These are phyloP conservation scores for Phaeoacremonium minimum DNA, from an alignment of 2,329 filamentous ascomycete genomes.

Conservation along the genomic window DNA sequence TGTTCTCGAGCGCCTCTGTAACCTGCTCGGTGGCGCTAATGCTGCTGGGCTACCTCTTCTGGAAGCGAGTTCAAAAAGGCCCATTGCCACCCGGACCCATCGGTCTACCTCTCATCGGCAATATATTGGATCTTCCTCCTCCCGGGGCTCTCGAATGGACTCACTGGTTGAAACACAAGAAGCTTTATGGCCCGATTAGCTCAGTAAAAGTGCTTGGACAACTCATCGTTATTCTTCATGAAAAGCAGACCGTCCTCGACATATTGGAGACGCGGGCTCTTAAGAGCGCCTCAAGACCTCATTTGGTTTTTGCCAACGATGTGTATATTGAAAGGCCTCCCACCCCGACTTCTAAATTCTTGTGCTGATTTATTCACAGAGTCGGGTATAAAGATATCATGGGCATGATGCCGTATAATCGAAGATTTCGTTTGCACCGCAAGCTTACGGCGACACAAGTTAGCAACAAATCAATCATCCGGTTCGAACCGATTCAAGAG, in stretches of 20 bases:
- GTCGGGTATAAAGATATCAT: constrained; percentile 1
- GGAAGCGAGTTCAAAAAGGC: too few relatives aligned
- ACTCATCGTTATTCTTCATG: constrained; percentile 34
- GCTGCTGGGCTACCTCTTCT: too few relatives aligned
- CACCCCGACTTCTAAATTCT: too few relatives aligned
- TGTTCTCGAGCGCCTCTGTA: too few relatives aligned
- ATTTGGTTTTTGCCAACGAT: constrained; percentile 4
- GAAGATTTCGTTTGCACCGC: not conserved
- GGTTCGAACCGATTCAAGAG: not conserved
- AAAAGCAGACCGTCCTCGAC: constrained; percentile 11
- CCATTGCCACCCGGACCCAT: too few relatives aligned
- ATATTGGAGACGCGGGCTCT: constrained; percentile 2
- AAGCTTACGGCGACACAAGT: constrained; percentile 3
- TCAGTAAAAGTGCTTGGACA: constrained; percentile 33
- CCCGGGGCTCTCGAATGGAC: constrained; percentile 31
- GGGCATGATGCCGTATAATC: not conserved
- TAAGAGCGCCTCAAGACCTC: constrained; percentile 2
- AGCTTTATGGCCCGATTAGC: constrained; percentile 29
- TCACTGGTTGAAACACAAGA: constrained; percentile 35
- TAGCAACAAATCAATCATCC: not conserved
- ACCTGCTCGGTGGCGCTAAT: too few relatives aligned
- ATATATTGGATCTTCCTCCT: too few relatives aligned
- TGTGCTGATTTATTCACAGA: too few relatives aligned
- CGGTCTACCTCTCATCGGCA: too few relatives aligned
- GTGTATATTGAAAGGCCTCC: too few relatives aligned